A percentile compares a stretch with the other conserved stretches of the same genome.
phyloP scores from a whole-genome alignment of 2,329 filamentous ascomycete genomes.

The Pestalotiopsis sp. region DNA sequence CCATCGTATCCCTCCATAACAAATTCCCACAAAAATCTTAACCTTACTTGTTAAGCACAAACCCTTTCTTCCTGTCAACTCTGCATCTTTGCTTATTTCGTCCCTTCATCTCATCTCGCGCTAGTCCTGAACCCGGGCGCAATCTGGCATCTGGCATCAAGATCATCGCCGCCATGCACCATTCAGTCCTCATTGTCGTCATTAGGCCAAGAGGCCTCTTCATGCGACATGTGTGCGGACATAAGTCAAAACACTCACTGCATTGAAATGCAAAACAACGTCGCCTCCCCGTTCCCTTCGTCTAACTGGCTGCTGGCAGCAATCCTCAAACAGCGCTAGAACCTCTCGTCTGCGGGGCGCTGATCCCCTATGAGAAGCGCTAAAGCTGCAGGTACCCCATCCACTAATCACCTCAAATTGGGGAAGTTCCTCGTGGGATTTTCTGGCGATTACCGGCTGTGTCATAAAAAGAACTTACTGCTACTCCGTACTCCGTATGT shows the following conservation, averaged over 20 bases:
- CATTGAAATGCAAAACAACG: neutral
- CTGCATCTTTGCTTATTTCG: neutral
- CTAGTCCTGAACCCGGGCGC: neutral
- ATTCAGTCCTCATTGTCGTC: neutral
- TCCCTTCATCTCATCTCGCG: neutral
- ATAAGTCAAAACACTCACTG: neutral
- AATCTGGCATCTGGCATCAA: neutral
- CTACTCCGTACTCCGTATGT: too few species aligned
- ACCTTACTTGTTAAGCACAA: constrained; percentile 8
- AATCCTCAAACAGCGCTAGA: neutral
- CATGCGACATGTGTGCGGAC: neutral
- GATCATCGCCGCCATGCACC: neutral
- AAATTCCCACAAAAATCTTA: constrained; percentile 4
- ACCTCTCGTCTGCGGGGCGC: neutral
- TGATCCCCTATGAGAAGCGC: neutral
- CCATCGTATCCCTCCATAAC: neutral
- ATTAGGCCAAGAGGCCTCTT: neutral
- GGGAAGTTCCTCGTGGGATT: neutral
- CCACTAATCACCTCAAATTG: neutral
- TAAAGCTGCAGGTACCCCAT: neutral
- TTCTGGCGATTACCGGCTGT: neutral
- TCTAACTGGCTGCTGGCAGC: neutral
- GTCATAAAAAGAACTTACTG: neutral
- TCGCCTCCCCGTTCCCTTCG: neutral
- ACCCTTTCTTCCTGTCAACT: neutral